These are phyloP conservation scores for Lecanicillium sp. DNA, from an alignment of 2,329 filamentous ascomycete species.

Conservation along the genomic window DNA sequence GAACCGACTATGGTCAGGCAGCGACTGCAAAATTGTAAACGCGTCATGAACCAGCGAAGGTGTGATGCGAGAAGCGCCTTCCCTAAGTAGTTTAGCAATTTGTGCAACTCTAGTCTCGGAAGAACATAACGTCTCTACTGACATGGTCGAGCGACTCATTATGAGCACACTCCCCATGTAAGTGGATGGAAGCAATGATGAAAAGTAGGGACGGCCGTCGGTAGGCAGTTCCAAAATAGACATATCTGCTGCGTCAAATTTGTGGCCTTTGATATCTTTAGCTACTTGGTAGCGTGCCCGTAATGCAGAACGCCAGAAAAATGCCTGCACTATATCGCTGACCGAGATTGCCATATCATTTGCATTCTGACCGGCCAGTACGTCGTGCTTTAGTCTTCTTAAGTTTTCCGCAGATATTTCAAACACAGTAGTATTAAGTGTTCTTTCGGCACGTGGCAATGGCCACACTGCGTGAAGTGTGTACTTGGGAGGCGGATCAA, in stretches of 20 bases:
- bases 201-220: constrained; percentile 22
- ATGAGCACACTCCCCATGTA: constrained; percentile 21
- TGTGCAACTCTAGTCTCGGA: constrained; percentile 16
- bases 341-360: constrained; percentile 19
- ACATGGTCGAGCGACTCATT: constrained; percentile 18
- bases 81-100: constrained; percentile 16
- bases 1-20: constrained; percentile 17
- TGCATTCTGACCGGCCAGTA: constrained; percentile 15
- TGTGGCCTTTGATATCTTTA: constrained; percentile 12
- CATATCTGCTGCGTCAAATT: constrained; percentile 13
- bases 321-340: constrained; percentile 30
- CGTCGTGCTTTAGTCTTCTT: constrained; percentile 20
- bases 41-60: constrained; percentile 19
- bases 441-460: constrained; percentile 16
- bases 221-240: constrained; percentile 26
- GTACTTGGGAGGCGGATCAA: constrained; percentile 16
- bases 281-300: constrained; percentile 24
- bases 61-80: constrained; percentile 17
- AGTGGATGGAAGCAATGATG: constrained; percentile 16
- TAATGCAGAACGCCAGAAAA: constrained; percentile 29
- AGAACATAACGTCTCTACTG: constrained; percentile 18
- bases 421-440: constrained; percentile 21
- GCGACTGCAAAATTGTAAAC: constrained; percentile 17
- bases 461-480: constrained; percentile 21
- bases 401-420: constrained; percentile 21